Base-by-base conservation (phyloP, 2,329 filamentous ascomycete genomes). In the Fusarium ambrosium region DNA sequence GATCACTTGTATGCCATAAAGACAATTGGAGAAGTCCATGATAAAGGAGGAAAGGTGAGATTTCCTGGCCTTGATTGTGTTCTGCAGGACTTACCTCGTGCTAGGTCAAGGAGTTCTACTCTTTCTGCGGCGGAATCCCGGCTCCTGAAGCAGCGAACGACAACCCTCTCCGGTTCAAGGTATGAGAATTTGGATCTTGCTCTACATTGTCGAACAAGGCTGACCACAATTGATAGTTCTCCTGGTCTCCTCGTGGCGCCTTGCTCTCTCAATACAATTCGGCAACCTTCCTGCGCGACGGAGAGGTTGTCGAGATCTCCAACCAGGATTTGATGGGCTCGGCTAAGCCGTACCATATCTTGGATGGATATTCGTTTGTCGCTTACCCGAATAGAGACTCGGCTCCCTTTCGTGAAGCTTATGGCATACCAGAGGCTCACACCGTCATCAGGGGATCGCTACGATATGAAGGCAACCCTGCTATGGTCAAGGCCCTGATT, bases 331-430 rank as follows among this genome's bases (percentile, higher is more conserved):
- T 94, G 66, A 94, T 94, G 92, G 88, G 84, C 55, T 87, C 87
- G 63, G 92, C 92, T 13, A 89, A 91, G 83, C 91, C 92, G 24
- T 93, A 93, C 85, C 88, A 87, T 81, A 92, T 93, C 83, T 24
- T 74, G 24, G 74, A 77, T 7, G 75, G 78, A 1, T 93, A 90
- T 80, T 89, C 90, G 8, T 93, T 93, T 79, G 90, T 93, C 65
- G 92, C 90, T 11, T 94, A 94, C 82, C 91, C 91, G 43, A 94
- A 94, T 86, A 86, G 92, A 71, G 89, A 94, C 84, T 92, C 89
- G 34, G 90, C 89, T 1, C 87, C 89, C 1, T 94, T 91, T 86
- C 87, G 87, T 66, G 89, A 93, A 84, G 88, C 90, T 69, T 94
- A 94, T 85, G 84, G 86, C 75, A 93, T 93, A 73, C 92, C 92